Conservation (phyloP, 75 land plant genomes). For the Picea sitchensis region DNA sequence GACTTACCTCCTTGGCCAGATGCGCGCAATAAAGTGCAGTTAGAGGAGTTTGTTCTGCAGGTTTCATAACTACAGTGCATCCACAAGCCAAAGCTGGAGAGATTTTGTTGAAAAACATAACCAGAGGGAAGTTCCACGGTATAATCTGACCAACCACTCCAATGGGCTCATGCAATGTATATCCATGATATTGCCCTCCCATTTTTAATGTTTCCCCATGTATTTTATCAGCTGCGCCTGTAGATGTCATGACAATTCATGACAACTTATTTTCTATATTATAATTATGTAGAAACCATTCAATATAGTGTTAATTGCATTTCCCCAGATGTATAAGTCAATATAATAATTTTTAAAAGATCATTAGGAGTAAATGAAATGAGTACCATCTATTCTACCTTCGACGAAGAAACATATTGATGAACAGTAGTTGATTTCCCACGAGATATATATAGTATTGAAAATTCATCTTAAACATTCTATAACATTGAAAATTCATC, state of each 20-base stretch:
- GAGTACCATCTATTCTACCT: too few species aligned
- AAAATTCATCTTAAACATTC: too few species aligned
- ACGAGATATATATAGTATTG: background rate
- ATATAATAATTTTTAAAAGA: too few species aligned
- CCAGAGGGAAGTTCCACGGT: constrained; percentile 80
- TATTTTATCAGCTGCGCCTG: constrained; percentile 69
- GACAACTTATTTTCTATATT: background rate
- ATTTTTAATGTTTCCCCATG: constrained; percentile 70
- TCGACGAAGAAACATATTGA: too few species aligned
- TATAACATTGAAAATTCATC: too few species aligned
- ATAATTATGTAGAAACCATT: background rate
- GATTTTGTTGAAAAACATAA: constrained; percentile 59
- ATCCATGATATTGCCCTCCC: constrained; percentile 50
- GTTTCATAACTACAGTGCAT: constrained; percentile 68
- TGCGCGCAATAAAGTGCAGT: constrained; percentile 66
- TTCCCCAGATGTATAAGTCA: too few species aligned
- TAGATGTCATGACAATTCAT: background rate
- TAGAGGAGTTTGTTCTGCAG: constrained; percentile 89
- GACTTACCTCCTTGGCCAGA: constrained; percentile 59
- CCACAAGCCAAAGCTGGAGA: constrained; percentile 80
- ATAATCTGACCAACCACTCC: constrained; percentile 80
- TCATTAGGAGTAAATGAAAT: too few species aligned
- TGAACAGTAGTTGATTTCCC: too few species aligned
- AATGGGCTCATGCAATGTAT: constrained; percentile 63
- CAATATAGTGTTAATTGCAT: too few species aligned